Conservation (phyloP, 2,329 filamentous ascomycete species). For the Colletotrichum sp. region DNA sequence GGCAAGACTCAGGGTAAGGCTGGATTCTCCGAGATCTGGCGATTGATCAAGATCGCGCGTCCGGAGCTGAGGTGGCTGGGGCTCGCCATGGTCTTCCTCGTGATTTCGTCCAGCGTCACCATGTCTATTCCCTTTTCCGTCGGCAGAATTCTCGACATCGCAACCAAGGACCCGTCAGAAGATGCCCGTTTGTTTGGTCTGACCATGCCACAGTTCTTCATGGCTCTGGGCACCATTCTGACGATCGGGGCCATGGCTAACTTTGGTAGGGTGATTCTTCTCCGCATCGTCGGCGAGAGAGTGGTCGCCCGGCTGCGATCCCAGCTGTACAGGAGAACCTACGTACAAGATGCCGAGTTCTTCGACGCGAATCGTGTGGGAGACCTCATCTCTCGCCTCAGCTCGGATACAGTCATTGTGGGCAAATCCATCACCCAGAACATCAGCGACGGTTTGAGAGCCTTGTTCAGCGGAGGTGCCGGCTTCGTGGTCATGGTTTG, state of each 20-base stretch:
- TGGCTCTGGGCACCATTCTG: constrained; percentile 76
- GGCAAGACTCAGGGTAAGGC: constrained; percentile 63
- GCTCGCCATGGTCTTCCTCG: constrained; percentile 81
- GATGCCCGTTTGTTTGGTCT: constrained; percentile 81
- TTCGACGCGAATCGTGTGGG: constrained; percentile 98
- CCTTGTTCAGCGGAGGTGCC: constrained; percentile 86
- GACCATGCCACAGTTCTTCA: constrained; percentile 86
- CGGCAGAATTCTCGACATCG: constrained; percentile 91
- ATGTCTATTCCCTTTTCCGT: constrained; percentile 98
- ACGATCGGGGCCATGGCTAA: constrained; percentile 87
- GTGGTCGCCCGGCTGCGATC: constrained; percentile 91
- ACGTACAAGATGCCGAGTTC: constrained; percentile 97
- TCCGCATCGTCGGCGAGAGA: constrained; percentile 92
- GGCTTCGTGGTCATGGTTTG: constrained; percentile 96
- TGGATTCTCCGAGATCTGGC: constrained; percentile 78
- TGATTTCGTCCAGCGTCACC: constrained; percentile 90
- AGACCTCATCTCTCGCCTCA: constrained; percentile 92
- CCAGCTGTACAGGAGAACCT: constrained; percentile 88
- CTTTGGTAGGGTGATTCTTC: constrained; percentile 90
- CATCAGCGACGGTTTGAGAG: constrained; percentile 91
- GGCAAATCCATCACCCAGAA: constrained; percentile 99
- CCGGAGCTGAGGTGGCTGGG: constrained; percentile 82
- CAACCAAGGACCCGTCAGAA: constrained; percentile 74
- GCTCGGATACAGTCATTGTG: constrained; percentile 96
- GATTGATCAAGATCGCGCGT: constrained; percentile 85